These are phyloP conservation scores for Paecilomyces sp. DNA, from an alignment of 2,329 filamentous ascomycete species.

Conservation along the genomic window DNA sequence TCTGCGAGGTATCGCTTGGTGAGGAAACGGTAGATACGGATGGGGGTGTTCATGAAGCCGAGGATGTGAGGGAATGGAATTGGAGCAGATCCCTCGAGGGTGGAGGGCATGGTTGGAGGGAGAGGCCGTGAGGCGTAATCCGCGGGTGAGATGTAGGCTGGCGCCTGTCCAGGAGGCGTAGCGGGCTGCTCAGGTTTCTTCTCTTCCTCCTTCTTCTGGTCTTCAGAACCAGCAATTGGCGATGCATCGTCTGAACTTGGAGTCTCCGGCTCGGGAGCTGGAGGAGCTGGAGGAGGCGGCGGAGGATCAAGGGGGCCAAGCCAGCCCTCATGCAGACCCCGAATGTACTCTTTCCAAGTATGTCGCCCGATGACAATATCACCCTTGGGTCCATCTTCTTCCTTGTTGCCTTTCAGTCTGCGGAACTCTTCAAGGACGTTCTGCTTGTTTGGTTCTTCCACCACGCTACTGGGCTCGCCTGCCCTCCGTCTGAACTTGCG, in stretches of 20 bases:
- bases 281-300: slow-evolving; percentile 15
- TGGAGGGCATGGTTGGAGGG: slow-evolving; percentile 58
- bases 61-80: slow-evolving; percentile 83
- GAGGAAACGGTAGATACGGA: slow-evolving; percentile 79
- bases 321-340: slow-evolving; percentile 94
- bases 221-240: slow-evolving; percentile 25
- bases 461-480: slow-evolving; percentile 45
- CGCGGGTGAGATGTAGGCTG: slow-evolving; percentile 64
- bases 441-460: slow-evolving; percentile 46
- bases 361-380: slow-evolving; percentile 86
- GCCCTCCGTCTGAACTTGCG: slow-evolving; percentile 57
- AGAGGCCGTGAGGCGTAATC: slow-evolving; percentile 64
- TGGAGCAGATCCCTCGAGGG: slow-evolving; percentile 65
- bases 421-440: slow-evolving; percentile 58
- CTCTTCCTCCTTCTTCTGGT: slow-evolving; percentile 46
- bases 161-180: slow-evolving; percentile 52
- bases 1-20: slow-evolving; percentile 79
- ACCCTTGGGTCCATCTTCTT: slow-evolving; percentile 68
- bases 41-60: slow-evolving; percentile 84
- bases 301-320: slow-evolving; percentile 66
- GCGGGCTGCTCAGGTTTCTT: slow-evolving; percentile 42
- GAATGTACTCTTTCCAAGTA: slow-evolving; percentile 95
- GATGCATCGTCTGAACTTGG: slow-evolving; percentile 20
- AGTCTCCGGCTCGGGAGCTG: slow-evolving; percentile 12
- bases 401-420: slow-evolving; percentile 57